A percentile compares a stretch with the other conserved stretches of the same genome.
Conservation (phyloP, 139 green algal genomes). For the Zygnema circumcarinatum region DNA sequence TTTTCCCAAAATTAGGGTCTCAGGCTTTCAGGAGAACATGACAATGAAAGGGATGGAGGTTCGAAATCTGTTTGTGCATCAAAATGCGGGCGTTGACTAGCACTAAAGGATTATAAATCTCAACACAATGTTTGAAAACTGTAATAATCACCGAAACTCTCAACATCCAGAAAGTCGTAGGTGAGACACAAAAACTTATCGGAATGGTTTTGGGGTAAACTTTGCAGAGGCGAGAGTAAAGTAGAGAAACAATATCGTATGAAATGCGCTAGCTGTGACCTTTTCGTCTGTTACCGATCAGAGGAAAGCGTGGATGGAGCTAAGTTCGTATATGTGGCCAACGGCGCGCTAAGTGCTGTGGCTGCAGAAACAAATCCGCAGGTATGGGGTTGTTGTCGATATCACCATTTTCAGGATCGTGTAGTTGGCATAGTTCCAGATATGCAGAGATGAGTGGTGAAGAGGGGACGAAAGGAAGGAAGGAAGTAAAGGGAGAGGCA, state of each 20-base stretch:
- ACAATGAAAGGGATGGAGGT: too few species aligned
- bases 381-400: slow-evolving; percentile 20
- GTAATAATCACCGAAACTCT: too few species aligned
- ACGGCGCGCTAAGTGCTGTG: slow-evolving; percentile 17
- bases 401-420: too few species aligned
- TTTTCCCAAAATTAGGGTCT: background rate
- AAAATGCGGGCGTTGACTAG: background rate
- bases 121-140: background rate
- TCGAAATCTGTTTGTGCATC: too few species aligned
- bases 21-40: background rate
- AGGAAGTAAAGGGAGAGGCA: slow-evolving; percentile 23
- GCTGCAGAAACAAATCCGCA: slow-evolving; percentile 51
- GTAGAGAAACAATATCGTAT: slow-evolving; percentile 55
- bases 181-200: too few species aligned
- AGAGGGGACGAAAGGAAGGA: slow-evolving; percentile 38
- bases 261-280: slow-evolving; percentile 44
- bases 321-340: slow-evolving; percentile 47
- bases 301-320: slow-evolving; percentile 32
- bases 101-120: background rate
- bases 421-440: too few species aligned
- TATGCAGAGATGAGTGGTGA: too few species aligned
- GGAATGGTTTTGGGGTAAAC: too few species aligned
- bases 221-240: slow-evolving; percentile 52
- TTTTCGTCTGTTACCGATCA: slow-evolving; percentile 55
- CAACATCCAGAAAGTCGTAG: too few species aligned